Evolutionary conservation across 2,329 filamentous ascomycete species (phyloP).

Genomic region (Pseudohalonectria lignicola): DNA sequence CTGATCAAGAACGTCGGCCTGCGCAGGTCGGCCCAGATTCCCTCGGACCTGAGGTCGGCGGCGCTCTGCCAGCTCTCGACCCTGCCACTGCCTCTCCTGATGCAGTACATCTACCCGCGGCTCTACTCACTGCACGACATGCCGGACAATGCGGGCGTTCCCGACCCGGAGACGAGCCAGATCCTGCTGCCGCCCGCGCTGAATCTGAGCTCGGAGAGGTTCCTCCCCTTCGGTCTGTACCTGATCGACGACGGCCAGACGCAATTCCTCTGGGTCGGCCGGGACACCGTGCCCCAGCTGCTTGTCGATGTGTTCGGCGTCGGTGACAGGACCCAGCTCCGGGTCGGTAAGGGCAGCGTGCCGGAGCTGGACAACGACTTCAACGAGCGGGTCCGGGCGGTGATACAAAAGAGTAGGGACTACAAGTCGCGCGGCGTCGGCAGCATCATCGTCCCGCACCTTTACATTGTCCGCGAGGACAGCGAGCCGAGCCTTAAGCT

Average conservation of each 20-base stretch:
- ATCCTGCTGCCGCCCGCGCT: slow-evolving; percentile 76
- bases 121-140: slow-evolving; percentile 90
- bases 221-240: slow-evolving; percentile 86
- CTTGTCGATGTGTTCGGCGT: slow-evolving; percentile 85
- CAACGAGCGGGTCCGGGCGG: slow-evolving; percentile 83
- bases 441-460: slow-evolving; percentile 81
- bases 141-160: slow-evolving; percentile 83
- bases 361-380: slow-evolving; percentile 92
- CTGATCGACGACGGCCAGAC: slow-evolving; percentile 95
- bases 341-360: slow-evolving; percentile 80
- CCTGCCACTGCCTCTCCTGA: slow-evolving; percentile 75
- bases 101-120: slow-evolving; percentile 84
- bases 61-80: slow-evolving; percentile 92
- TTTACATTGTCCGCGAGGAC: slow-evolving; percentile 91
- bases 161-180: slow-evolving; percentile 76
- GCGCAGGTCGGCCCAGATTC: slow-evolving; percentile 86
- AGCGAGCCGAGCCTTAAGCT: slow-evolving; percentile 90
- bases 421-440: slow-evolving; percentile 79
- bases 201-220: slow-evolving; percentile 79
- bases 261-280: slow-evolving; percentile 93
- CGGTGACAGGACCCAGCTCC: slow-evolving; percentile 70
- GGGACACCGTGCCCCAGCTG: slow-evolving; percentile 84
- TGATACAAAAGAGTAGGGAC: slow-evolving; percentile 86
- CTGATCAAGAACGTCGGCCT: slow-evolving; percentile 94
- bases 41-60: slow-evolving; percentile 84